A percentile compares a stretch with the other conserved stretches of the same genome.
Conservation (phyloP, 2,329 filamentous ascomycete genomes). For the Clonostachys rosea region DNA sequence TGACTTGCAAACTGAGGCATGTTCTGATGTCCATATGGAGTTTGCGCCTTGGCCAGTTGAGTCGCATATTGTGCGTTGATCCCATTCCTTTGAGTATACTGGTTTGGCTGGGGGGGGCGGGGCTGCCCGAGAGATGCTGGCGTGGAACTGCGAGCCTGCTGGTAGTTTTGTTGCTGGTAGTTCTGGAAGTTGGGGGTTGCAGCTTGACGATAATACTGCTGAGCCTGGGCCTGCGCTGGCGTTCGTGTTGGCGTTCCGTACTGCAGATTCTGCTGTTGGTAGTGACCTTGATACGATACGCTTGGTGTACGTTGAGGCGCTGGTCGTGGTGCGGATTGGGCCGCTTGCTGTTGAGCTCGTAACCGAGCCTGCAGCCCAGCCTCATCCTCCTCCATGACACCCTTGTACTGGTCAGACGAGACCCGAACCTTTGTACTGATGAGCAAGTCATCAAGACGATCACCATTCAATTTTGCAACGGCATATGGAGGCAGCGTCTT, state of each 20-base stretch:
- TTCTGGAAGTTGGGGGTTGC: conserved; percentile 33
- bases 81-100: conserved; percentile 44
- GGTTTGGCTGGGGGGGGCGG: conserved; percentile 35
- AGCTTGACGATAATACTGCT: conserved; percentile 37
- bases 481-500: conserved; percentile 76
- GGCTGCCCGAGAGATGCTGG: conserved; percentile 18
- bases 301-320: conserved; percentile 30
- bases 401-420: conserved; percentile 67
- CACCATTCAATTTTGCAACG: conserved; percentile 80
- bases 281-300: conserved; percentile 36
- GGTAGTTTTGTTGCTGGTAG: conserved; percentile 15
- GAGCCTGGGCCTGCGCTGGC: conserved; percentile 28
- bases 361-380: conserved; percentile 48
- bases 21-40: conserved; percentile 45
- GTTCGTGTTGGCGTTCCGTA: conserved; percentile 42
- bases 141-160: conserved; percentile 27
- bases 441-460: conserved; percentile 77
- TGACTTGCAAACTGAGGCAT: conserved; percentile 42
- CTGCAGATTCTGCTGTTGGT: conserved; percentile 35
- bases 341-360: conserved; percentile 28
- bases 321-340: conserved; percentile 25
- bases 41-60: conserved; percentile 46
- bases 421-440: conserved; percentile 76
- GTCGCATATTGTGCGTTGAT: conserved; percentile 41
- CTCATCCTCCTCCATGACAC: conserved; percentile 82